Evolutionary conservation across 2,329 filamentous ascomycete genomes (phyloP), one percentile per base, ranked within the genome.

Genomic region (Neopestalotiopsis clavispora): DNA sequence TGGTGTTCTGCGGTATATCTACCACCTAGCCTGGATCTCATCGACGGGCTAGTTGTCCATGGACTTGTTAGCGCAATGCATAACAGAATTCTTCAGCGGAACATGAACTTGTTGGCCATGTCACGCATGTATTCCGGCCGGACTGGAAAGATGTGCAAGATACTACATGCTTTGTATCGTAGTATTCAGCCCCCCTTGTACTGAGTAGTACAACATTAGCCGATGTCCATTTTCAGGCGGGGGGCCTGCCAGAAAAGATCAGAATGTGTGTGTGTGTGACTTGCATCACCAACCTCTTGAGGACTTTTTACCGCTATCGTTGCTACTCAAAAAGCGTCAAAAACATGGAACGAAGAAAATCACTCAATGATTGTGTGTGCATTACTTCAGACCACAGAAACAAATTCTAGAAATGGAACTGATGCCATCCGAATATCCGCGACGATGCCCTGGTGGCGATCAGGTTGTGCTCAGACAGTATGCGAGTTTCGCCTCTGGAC

Each of bases 401-500:
- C 45, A 52, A 52, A 52, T 28, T 28, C 23, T 52, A 9, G 20
- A 52, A 52, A 52, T n/a, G 40, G 34, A 52, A 34, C 67, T 67
- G 67, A 62, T 68, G 62, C 32, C 28, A 68, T 67, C 67, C 56
- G 65, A 65, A 61, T 57, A 42, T 67, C 69, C 68, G 72, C 71
- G 70, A 75, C 70, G 61, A 42, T 49, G 68, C 69, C 67, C 56
- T 71, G 69, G 59, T 66, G 70, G 63, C 65, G 69, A 66, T 68
- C 71, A 71, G 65, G 70, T 64, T 56, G 72, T 34, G 67, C 70
- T 71, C 71, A 77, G 75, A 76, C 76, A 64, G 64, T 34, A 64
- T 69, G 58, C 4, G 60, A 69, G 75, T 77, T 77, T 77, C 75
- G 75, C 70, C 74, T 59, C 71, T 74, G 73, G 74, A 60, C 70